phyloP scores from a whole-genome alignment of 768 basidiomycete genomes.

The Boletus fagicola region DNA sequence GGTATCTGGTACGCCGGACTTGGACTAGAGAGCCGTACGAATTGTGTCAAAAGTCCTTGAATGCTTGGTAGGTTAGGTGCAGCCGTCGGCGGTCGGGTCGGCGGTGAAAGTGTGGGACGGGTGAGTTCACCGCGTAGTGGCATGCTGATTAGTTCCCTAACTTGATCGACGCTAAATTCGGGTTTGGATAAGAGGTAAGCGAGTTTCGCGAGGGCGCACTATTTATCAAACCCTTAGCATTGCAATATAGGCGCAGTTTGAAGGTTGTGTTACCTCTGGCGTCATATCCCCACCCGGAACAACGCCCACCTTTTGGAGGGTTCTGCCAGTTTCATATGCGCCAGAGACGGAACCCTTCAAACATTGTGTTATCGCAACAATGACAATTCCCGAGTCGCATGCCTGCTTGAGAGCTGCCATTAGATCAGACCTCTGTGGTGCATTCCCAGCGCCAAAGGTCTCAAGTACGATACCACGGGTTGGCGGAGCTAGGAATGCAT shows the following conservation, averaged over 20 bases:
- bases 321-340: slow-evolving; percentile 77
- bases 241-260: neutral
- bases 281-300: slow-evolving; percentile 92
- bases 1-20: slow-evolving; percentile 38
- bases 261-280: slow-evolving; percentile 63
- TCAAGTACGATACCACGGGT: slow-evolving; percentile 83
- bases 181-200: slow-evolving; percentile 87
- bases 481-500: slow-evolving; percentile 71
- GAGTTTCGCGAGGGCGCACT: slow-evolving; percentile 91
- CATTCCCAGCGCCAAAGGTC: slow-evolving; percentile 92
- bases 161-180: slow-evolving; percentile 62
- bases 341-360: slow-evolving; percentile 81
- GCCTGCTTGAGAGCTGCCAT: slow-evolving; percentile 77
- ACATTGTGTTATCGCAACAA: slow-evolving; percentile 93
- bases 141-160: slow-evolving; percentile 70
- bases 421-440: slow-evolving; percentile 77
- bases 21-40: slow-evolving; percentile 61
- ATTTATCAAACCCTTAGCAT: slow-evolving; percentile 1
- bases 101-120: slow-evolving; percentile 42
- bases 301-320: slow-evolving; percentile 69
- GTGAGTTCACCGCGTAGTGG: slow-evolving; percentile 91
- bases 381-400: slow-evolving; percentile 76
- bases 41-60: slow-evolving; percentile 62
- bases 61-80: slow-evolving; percentile 58
- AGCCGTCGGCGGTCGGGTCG: slow-evolving; percentile 38